These are phyloP conservation scores for Mucor plumbeus DNA, from an alignment of 371 early-diverging fungal genomes.

Conservation along the genomic window DNA sequence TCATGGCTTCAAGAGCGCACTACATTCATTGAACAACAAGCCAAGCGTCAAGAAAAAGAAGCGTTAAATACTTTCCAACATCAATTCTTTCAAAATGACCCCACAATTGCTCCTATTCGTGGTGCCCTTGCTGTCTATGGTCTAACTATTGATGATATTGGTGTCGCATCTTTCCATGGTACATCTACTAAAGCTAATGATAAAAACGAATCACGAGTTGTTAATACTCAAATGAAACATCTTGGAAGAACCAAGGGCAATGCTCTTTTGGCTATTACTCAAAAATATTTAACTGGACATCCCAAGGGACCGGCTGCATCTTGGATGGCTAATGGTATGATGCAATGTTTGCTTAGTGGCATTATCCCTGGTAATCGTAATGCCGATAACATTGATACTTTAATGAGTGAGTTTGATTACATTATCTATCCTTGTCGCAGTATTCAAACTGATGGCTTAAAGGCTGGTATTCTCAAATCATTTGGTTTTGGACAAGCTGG, in stretches of 20 bases:
- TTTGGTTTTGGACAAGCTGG: constrained; percentile 98
- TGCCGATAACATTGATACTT: constrained; percentile 90
- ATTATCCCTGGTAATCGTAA: constrained; percentile 96
- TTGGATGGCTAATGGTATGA: constrained; percentile 96
- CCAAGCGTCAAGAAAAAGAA: constrained; percentile 84
- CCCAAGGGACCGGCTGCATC: constrained; percentile 97
- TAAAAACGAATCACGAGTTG: constrained; percentile 92
- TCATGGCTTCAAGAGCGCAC: constrained; percentile 78
- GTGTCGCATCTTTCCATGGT: constrained; percentile 98
- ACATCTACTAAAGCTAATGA: constrained; percentile 97
- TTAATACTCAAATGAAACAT: constrained; percentile 88
- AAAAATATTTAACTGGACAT: constrained; percentile 96
- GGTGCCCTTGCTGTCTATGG: constrained; percentile 92
- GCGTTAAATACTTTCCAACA: constrained; percentile 84
- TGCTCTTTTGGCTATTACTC: constrained; percentile 83
- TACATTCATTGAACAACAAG: constrained; percentile 85
- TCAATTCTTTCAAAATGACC: constrained; percentile 86
- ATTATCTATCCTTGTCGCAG: constrained; percentile 88
- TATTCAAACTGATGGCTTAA: constrained; percentile 91
- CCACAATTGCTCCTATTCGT: constrained; percentile 88
- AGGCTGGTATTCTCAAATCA: constrained; percentile 92
- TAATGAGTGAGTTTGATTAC: constrained; percentile 81
- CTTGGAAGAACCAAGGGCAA: constrained; percentile 92
- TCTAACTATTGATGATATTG: constrained; percentile 92
- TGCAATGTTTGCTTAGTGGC: constrained; percentile 89